These are phyloP conservation scores for Austroboletus eburneus DNA, from an alignment of 768 basidiomycete genomes.

Conservation along the genomic window DNA sequence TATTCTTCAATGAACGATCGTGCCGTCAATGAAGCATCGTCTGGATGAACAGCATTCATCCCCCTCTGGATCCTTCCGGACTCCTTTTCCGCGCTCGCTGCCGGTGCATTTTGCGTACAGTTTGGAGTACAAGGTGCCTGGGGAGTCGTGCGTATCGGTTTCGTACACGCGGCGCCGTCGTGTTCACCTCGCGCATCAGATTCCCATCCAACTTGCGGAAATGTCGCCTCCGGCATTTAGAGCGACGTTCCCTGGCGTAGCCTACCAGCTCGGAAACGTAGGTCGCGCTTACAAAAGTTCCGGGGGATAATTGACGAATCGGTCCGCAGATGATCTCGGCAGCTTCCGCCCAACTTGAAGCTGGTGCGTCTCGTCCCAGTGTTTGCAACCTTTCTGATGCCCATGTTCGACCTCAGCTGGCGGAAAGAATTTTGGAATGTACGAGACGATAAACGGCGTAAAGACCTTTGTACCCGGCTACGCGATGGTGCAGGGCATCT, in stretches of 20 bases:
- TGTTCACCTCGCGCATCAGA: slow-evolving; percentile 23
- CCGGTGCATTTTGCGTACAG: slow-evolving; percentile 85
- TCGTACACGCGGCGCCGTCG: neutral
- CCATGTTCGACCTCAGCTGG: slow-evolving; percentile 43
- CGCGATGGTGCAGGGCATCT: slow-evolving; percentile 77
- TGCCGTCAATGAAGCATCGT: neutral
- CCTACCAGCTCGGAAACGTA: slow-evolving; percentile 78
- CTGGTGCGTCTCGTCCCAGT: slow-evolving; percentile 36
- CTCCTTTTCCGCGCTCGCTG: slow-evolving; percentile 63
- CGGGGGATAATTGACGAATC: neutral
- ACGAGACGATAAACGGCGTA: slow-evolving; percentile 39
- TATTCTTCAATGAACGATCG: neutral
- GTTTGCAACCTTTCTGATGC: neutral
- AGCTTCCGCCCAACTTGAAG: slow-evolving; percentile 78
- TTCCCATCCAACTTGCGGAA: slow-evolving; percentile 79
- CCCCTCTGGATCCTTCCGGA: slow-evolving; percentile 82
- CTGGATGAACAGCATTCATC: slow-evolving; percentile 43
- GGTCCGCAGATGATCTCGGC: slow-evolving; percentile 54
- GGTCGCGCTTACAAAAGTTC: slow-evolving; percentile 1
- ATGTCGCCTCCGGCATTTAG: slow-evolving; percentile 87
- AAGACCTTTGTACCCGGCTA: slow-evolving; percentile 54
- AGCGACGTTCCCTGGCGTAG: slow-evolving; percentile 81
- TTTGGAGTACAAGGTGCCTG: slow-evolving; percentile 89
- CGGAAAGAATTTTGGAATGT: slow-evolving; percentile 51
- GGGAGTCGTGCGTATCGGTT: slow-evolving; percentile 61